Evolutionary conservation across 2,329 filamentous ascomycete species (phyloP), one percentile per base, ranked within the genome.

Genomic region (Aspergillus ustus): DNA sequence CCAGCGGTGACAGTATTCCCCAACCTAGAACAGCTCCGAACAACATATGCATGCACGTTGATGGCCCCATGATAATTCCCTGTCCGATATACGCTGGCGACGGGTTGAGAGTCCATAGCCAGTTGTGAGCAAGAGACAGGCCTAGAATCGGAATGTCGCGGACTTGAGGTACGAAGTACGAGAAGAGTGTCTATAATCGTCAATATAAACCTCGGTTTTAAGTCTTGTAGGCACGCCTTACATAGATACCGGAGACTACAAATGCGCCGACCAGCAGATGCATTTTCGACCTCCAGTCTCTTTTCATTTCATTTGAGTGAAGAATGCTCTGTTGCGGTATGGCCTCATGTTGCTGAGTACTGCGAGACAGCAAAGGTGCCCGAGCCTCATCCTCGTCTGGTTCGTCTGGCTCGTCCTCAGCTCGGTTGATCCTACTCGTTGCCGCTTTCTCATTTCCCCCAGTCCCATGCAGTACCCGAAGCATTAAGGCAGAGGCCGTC

Each of bases 71-170:
- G 72, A 99, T 98, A 64, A 99, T 96, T 11, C 95, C 95, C 78
- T 99, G 95, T 0, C 95, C 95, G 28, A 98, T 88, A 74, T 99
- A 99, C 2, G 95, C 95, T n/a, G 96, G 89, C 50, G 93, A 97
- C 0, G 95, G 95, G 68, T 99, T 99, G 7, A 99, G 81, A 0
- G 92, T 95, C 95, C 95, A 99, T 1, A 97, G 85, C 94, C 94
- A 99, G 2, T 87, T 87, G 1, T 85, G 79, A 0, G 93, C 93
- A 7, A 96, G 85, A 2, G 85, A 78, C 0, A 84, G 79, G 0
- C 95, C 95, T 67, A 98, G 91, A 28, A 99, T 82, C 0, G 95
- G 95, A n/a, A 99, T 81, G 67, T 91, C 90, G 59, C 93, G 89
- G 20, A 98, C 78, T 53, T 91, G 81, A 0, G 95, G 95, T 57